Base-by-base conservation (phyloP, 2,329 filamentous ascomycete genomes). In the Aspergillus unguis region DNA sequence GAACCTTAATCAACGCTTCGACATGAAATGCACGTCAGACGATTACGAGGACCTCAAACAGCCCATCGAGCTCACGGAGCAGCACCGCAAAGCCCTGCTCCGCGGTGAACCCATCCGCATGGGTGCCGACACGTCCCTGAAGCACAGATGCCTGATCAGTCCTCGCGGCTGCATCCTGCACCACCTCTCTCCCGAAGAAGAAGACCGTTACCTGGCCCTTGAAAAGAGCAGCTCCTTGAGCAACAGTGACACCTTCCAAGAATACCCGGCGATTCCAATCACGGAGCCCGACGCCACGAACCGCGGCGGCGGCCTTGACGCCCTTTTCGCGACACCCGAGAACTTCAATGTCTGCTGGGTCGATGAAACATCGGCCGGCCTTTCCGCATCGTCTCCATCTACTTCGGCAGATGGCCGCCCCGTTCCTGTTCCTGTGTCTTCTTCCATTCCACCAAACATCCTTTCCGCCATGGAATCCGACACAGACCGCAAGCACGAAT, bases 321-420 rank as follows among this genome's bases (percentile, higher is more conserved):
- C 73, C 6, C 69, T 77, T 17, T 74, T 74, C 31, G 69, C 72
- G 11, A 71, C 69, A 2, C 73, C 75, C 1, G 75, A 76, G 53
- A 72, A 71, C 17, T 76, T 74, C 58, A 75, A 74, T 33, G 66
- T 76, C 50, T 68, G 71, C 56, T 77, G 74, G 74, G 66, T 76
- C 5, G 72, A 73, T 32, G 71, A 73, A 25, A 58, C 62, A 3
- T 57, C 65, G 17, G 53, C 60, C 6, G 61, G 57, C 3, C 50
- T 69, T 31, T 62, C 63, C 23, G 61, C 66, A 17, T 63, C 67
- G 2, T 56, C 65, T 1, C 54, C 42, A 3, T 60, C 64, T 4
- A 56, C 58, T 1, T 50, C 60, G 2, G 68, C 69, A 1, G 56
- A 23, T 3, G 36, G 61, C 6, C 58, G 63, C 1, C 56, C 62